phyloP scores from a whole-genome alignment of 495 filamentous ascomycete genomes.

The Saxophila tyrrhenica region DNA sequence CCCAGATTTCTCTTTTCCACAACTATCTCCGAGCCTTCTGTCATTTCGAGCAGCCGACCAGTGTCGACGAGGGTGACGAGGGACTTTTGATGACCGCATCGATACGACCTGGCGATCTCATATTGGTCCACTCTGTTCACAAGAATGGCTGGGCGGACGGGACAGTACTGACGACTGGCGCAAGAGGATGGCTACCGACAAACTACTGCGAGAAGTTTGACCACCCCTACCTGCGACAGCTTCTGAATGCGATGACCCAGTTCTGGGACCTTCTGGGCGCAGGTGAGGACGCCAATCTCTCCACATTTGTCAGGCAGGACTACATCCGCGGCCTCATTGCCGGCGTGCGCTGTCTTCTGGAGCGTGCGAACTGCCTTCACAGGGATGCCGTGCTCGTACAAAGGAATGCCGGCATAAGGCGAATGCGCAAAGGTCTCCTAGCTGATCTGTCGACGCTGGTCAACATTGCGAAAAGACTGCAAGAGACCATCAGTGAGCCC shows the following conservation, averaged over 20 bases:
- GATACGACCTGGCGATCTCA: constrained; percentile 79
- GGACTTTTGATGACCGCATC: constrained; percentile 56
- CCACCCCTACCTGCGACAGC: constrained; percentile 66
- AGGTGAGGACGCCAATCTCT: constrained; percentile 47
- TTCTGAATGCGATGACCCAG: constrained; percentile 76
- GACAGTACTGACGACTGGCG: constrained; percentile 78
- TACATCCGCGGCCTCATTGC: constrained; percentile 88
- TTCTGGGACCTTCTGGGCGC: constrained; percentile 86
- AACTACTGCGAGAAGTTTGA: constrained; percentile 98
- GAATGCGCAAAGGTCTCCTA: constrained; percentile 72
- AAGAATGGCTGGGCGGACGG: constrained; percentile 99
- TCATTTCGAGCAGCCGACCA: constrained; percentile 73
- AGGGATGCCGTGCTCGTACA: constrained; percentile 65
- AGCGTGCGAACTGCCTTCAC: constrained; percentile 77
- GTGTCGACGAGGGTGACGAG: constrained; percentile 56
- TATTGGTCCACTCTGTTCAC: constrained; percentile 93
- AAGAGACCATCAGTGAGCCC: constrained; percentile 46
- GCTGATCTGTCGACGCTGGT: constrained; percentile 84
- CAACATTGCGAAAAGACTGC: constrained; percentile 70
- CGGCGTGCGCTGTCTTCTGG: constrained; percentile 79
- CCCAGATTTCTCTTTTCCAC: constrained; percentile 51
- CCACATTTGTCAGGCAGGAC: constrained; percentile 73
- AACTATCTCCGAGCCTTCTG: constrained; percentile 96
- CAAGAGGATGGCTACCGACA: constrained; percentile 91
- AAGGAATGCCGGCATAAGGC: constrained; percentile 61